Conservation (phyloP, 176 grass and related monocot species). For the Eragrostis curvula region DNA sequence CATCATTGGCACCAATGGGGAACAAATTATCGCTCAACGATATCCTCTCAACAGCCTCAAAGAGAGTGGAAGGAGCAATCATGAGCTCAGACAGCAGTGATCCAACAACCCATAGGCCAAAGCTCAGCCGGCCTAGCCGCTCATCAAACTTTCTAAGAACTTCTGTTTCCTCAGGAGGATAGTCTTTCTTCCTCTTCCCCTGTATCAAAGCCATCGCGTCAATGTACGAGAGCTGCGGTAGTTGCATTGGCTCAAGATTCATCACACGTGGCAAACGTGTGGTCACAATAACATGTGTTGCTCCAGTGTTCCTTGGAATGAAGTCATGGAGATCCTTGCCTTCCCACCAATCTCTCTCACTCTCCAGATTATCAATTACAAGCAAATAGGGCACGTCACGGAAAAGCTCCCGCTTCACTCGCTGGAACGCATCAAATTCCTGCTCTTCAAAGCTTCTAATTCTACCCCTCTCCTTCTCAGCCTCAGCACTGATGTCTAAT, state of each 20-base stretch:
- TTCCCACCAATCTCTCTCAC: constrained; percentile 98
- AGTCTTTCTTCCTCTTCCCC: constrained; percentile 86
- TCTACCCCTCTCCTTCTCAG: constrained; percentile 89
- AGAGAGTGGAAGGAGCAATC: constrained; percentile 76
- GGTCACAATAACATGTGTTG: constrained; percentile 83
- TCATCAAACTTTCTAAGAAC: constrained; percentile 87
- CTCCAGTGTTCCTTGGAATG: constrained; percentile 88
- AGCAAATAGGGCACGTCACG: constrained; percentile 93
- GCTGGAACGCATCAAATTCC: constrained; percentile 87
- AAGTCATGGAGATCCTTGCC: constrained; percentile 98
- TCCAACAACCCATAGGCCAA: constrained; percentile 78
- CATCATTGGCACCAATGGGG: constrained; percentile 53
- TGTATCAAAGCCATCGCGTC: constrained; percentile 79
- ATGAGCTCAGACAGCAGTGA: constrained; percentile 89
- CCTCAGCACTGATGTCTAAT: constrained; percentile 89
- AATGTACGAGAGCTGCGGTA: constrained; percentile 66
- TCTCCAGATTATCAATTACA: constrained; percentile 95
- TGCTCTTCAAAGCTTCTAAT: constrained; percentile 95
- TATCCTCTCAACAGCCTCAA: constrained; percentile 84
- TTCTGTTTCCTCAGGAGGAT: constrained; percentile 68
- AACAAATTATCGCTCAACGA: constrained; percentile 66
- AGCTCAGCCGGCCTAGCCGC: constrained; percentile 84
- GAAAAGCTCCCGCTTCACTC: constrained; percentile 93
- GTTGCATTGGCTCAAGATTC: constrained; percentile 88
- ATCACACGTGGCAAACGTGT: constrained; percentile 76